These are phyloP conservation scores for Rhizophora mangle DNA, from an alignment of 345 rosid genomes.

Conservation along the genomic window DNA sequence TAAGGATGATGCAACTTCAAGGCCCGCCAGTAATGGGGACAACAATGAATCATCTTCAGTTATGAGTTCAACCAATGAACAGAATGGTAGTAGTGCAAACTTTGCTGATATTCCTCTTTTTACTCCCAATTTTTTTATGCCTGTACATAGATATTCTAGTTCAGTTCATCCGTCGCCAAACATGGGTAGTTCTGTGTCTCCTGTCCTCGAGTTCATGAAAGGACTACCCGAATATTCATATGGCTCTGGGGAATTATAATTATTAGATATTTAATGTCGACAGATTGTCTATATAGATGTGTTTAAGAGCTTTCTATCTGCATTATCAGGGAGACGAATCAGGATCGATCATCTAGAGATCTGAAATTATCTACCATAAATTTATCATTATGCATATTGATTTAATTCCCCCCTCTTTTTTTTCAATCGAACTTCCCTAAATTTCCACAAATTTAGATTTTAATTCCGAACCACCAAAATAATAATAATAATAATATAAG, in stretches of 20 bases:
- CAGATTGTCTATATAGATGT: no score
- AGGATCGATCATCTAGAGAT: not conserved
- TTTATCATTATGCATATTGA: not conserved
- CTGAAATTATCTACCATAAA: not conserved
- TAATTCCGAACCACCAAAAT: no score
- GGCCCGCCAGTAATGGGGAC: not conserved
- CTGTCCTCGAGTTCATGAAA: conserved; percentile 35
- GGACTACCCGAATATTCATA: conserved; percentile 32
- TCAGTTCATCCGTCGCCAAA: not conserved
- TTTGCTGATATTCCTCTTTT: conserved; percentile 41
- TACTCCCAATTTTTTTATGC: conserved; percentile 27
- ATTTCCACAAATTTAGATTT: no score
- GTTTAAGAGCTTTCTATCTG: no score
- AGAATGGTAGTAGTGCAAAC: not conserved
- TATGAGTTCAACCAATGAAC: not conserved
- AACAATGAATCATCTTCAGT: conserved; percentile 15
- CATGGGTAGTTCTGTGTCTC: conserved; percentile 20
- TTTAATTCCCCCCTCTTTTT: conserved; percentile 12
- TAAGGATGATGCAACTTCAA: not conserved
- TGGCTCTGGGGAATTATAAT: not conserved
- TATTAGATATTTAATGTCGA: no score
- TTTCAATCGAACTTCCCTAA: no score
- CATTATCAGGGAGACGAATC: no score
- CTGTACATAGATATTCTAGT: conserved; percentile 23
- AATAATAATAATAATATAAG: no score